A percentile compares a stretch with the other conserved stretches of the same genome.
Conservation (phyloP, 2,329 filamentous ascomycete species). For the Ophiostoma quercus region DNA sequence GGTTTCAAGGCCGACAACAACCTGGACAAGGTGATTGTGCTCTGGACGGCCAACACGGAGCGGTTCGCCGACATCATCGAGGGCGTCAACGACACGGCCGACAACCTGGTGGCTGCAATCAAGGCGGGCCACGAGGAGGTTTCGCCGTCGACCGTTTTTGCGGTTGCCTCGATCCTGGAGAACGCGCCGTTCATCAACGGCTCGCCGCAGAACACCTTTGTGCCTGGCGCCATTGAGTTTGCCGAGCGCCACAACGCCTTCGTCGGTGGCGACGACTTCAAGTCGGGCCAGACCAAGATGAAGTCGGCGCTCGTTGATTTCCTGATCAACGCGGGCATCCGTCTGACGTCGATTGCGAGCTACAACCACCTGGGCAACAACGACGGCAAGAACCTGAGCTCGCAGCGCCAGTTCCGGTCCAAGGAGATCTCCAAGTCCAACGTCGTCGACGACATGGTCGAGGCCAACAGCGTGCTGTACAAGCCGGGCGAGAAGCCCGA, state of each 20-base stretch:
- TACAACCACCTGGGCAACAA: conserved; percentile 99
- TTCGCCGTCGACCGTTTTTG: conserved; percentile 93
- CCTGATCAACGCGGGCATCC: conserved; percentile 96
- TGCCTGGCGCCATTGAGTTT: conserved; percentile 83
- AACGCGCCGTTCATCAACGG: conserved; percentile 95
- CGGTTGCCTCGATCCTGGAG: conserved; percentile 89
- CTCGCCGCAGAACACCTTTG: conserved; percentile 98
- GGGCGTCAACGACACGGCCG: conserved; percentile 93
- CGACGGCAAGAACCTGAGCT: conserved; percentile 97
- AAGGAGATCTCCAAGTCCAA: conserved; percentile 99
- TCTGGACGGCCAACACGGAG: conserved; percentile 99
- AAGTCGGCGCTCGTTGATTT: conserved; percentile 98
- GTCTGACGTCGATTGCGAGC: conserved; percentile 94
- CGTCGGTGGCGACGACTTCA: conserved; percentile 98
- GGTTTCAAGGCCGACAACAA: conserved; percentile 82
- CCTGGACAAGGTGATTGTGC: conserved; percentile 92
- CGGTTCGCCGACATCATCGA: conserved; percentile 83
- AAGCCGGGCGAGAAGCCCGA: conserved; percentile 89
- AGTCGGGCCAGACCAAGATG: conserved; percentile 99
- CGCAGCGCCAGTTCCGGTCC: conserved; percentile 96
- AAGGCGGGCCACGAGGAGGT: conserved; percentile 82
- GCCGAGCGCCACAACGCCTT: conserved; percentile 83
- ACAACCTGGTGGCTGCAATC: conserved; percentile 86
- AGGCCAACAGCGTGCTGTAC: conserved; percentile 88
- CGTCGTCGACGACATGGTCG: conserved; percentile 99